These are phyloP conservation scores for Saksenaea oblongispora DNA, from an alignment of 371 early-diverging fungal species.

Conservation along the genomic window DNA sequence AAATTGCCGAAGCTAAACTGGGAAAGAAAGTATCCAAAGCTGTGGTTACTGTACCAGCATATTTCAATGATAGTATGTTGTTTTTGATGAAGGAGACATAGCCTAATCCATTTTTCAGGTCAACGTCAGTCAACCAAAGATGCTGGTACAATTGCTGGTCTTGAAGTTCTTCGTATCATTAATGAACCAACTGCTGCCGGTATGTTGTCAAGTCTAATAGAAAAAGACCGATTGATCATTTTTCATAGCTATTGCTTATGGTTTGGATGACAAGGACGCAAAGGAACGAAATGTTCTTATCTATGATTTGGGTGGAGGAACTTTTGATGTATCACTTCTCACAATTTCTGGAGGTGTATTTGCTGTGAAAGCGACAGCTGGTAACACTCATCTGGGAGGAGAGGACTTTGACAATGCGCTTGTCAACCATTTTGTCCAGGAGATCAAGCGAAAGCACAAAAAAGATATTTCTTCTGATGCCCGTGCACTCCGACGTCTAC, in stretches of 20 bases:
- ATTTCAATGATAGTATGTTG: conserved; percentile 61
- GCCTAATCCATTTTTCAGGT: too few relatives aligned
- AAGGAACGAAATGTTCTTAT: conserved; percentile 75
- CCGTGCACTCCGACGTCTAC: conserved; percentile 90
- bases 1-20: conserved; percentile 87
- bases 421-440: conserved; percentile 78
- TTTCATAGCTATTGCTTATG: conserved; percentile 85
- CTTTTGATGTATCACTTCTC: conserved; percentile 93
- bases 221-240: background rate
- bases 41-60: conserved; percentile 96
- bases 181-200: conserved; percentile 95
- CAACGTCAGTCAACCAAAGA: conserved; percentile 89
- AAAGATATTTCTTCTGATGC: conserved; percentile 80
- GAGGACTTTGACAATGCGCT: conserved; percentile 95
- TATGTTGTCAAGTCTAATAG: conserved; percentile 4
- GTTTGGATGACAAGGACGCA: conserved; percentile 76
- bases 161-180: conserved; percentile 86
- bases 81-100: too few relatives aligned
- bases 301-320: conserved; percentile 96
- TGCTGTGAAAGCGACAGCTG: conserved; percentile 95
- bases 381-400: conserved; percentile 97
- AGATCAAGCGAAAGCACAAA: conserved; percentile 84
- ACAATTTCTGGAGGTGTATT: conserved; percentile 90
- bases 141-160: conserved; percentile 79
- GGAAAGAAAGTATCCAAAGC: conserved; percentile 83